Base-by-base conservation (phyloP, 148 eudicot species). In the Spergularia marina region DNA sequence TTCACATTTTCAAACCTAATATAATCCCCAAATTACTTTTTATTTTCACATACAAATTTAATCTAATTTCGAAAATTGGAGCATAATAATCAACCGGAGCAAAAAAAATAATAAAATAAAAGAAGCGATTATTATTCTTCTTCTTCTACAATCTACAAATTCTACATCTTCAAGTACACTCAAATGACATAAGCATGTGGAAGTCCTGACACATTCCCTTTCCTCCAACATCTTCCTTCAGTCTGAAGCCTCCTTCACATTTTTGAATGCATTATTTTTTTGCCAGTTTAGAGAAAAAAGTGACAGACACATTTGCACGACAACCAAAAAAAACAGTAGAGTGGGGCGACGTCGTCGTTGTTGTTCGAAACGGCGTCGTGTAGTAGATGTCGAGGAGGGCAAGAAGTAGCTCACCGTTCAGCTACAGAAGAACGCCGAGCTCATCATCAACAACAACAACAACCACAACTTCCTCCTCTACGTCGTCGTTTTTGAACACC, bases 361-460 rank as follows among this genome's bases (percentile, higher is more conserved):
- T 15, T n/a, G 8, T 4, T 25, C 47, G 16, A 71, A 83, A 88
- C 87, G 94, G 76, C 88, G 78, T 80, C 84, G 77, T 65, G 17
- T 6, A 5, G 62, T 76, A 76, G 73, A 82, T 82, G 65, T 89
- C 91, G 70, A 81, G 93, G 4, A 79, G 94, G 56, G 92, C 88
- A 61, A 82, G 97, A 64, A 92, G 96, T 73, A 89, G 90, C 80
- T 94, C 98, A 58, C 97, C 98, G n/a, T 90, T 84, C 71, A 73
- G 83, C 57, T 36, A 86, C 75, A 72, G 87, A 56, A 85, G 86
- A 68, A 81, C 90, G 5, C 79, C 96, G 17, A 90, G 86, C 68
- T 90, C 97, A 0, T 90, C 73, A 30, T 30, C 36, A 30, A 30
- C 36, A 7, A 69, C 36, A 7, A 69, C 72, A 0, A 57, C 85